A percentile compares a stretch with the other conserved stretches of the same genome.
These are phyloP conservation scores for Neurospora sp. DNA, from an alignment of 495 filamentous ascomycete genomes.

Conservation along the genomic window DNA sequence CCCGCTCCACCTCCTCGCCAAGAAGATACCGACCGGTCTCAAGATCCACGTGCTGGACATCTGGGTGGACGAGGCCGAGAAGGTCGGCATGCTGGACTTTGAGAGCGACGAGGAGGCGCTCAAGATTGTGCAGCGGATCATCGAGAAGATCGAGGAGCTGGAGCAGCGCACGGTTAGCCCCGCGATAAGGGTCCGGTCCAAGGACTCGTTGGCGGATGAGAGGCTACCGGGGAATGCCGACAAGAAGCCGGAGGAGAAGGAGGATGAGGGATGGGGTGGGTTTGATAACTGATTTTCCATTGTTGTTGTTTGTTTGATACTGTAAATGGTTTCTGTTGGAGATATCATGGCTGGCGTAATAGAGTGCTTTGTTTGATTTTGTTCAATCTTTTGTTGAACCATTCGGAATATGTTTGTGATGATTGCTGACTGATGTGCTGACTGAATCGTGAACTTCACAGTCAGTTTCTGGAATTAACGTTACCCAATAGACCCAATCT, in stretches of 20 bases:
- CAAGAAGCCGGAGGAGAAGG: slow-evolving; percentile 23
- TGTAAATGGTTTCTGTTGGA: neutral
- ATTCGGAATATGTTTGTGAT: neutral
- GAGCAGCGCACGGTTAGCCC: slow-evolving; percentile 51
- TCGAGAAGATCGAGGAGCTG: slow-evolving; percentile 27
- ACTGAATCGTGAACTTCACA: neutral
- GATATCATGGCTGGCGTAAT: neutral
- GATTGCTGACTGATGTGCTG: neutral
- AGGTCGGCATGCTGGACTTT: slow-evolving; percentile 43
- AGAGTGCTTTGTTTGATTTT: neutral
- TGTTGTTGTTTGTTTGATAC: too few species aligned
- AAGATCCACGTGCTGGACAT: slow-evolving; percentile 84
- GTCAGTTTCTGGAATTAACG: neutral
- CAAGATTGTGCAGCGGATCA: slow-evolving; percentile 26
- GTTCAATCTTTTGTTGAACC: neutral
- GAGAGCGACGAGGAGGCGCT: slow-evolving; percentile 26
- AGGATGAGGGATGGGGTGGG: slow-evolving; percentile 55
- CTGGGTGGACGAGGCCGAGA: slow-evolving; percentile 78
- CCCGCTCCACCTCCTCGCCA: slow-evolving; percentile 15
- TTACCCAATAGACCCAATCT: neutral
- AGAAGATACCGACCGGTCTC: slow-evolving; percentile 61
- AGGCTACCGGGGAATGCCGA: slow-evolving; percentile 46
- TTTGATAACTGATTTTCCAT: slow-evolving; percentile 45
- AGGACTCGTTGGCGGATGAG: slow-evolving; percentile 65
- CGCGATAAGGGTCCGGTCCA: slow-evolving; percentile 57